phyloP scores from a whole-genome alignment of 2,329 filamentous ascomycete genomes.

The Colletotrichum karsti region DNA sequence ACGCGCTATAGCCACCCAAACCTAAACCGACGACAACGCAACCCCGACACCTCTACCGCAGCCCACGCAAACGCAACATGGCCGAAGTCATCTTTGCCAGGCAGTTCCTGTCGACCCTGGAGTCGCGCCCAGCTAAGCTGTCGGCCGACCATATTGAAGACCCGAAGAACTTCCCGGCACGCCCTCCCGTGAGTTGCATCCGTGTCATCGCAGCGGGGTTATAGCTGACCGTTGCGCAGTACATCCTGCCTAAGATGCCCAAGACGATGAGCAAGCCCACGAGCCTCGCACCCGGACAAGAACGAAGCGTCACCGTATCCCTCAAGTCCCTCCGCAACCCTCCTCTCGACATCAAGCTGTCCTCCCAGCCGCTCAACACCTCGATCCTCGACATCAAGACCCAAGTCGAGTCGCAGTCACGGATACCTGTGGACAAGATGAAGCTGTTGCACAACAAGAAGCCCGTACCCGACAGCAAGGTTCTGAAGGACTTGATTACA shows the following conservation, averaged over 20 bases:
- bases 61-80: constrained; percentile 56
- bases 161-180: constrained; percentile 78
- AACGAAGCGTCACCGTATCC: constrained; percentile 64
- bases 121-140: constrained; percentile 81
- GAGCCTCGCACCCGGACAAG: constrained; percentile 58
- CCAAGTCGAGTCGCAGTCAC: constrained; percentile 69
- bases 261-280: constrained; percentile 60
- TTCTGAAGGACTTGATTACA: constrained; percentile 75
- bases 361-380: constrained; percentile 70
- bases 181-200: constrained; percentile 72
- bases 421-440: constrained; percentile 78
- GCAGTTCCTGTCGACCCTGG: constrained; percentile 81
- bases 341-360: constrained; percentile 72
- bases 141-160: constrained; percentile 92
- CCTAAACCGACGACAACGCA: background rate
- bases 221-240: constrained; percentile 52
- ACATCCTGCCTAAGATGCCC: constrained; percentile 75
- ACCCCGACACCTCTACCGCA: too few relatives aligned
- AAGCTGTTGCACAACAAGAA: constrained; percentile 90
- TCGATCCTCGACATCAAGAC: constrained; percentile 83
- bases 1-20: background rate
- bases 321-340: constrained; percentile 84
- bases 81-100: constrained; percentile 88
- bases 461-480: constrained; percentile 80
- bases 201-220: background rate